Evolutionary conservation across 331 rosid species (phyloP), one percentile per base, ranked within the genome.

Genomic region (Stylosanthes scabra): DNA sequence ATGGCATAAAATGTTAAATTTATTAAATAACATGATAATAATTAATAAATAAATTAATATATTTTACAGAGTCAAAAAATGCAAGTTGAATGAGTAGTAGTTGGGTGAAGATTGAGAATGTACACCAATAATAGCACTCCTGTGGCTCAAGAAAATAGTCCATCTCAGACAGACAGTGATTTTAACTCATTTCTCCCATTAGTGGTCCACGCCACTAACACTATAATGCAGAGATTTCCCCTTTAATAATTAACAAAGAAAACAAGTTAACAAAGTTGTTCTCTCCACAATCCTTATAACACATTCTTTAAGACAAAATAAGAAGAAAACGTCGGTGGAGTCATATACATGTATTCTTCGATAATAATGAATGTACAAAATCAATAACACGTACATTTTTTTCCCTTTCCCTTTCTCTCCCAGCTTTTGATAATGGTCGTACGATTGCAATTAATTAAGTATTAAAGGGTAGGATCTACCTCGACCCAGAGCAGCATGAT

Each of bases 201-300:
- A 55, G 72, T 75, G 81, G 70, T 75, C 81, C 81, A 75, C 55
- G 63, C 70, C 77, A 57, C 66, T 69, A 42, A 42, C 59, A 25
- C 59, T 52, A 59, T 49, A 57, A 68, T 37, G 27, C 54, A 66
- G 55, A 51, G 29, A 46, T 62, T 5, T 9, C 59, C 39, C 28
- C 55, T 20, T 20, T 0, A 20, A 0, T 74, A 28, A 46, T 16
- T 66, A 15, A 12, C 3, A 11, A 11, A 1, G 3, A 49, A 25
- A 44, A 16, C 41, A 12, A 41, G 59, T 16, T 40, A 29, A 63
- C 7, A 52, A 54, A 74, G 57, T 13, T n/a, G 37, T 31, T 41
- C 34, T 20, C 66, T 31, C 44, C 47, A 9, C 46, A 59, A 45
- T 20, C 66, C 31, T 45, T 31, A n/a, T 58, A 59, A 45, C 40